Conservation (phyloP, 768 basidiomycete species). For the Termitomyces sp. region DNA sequence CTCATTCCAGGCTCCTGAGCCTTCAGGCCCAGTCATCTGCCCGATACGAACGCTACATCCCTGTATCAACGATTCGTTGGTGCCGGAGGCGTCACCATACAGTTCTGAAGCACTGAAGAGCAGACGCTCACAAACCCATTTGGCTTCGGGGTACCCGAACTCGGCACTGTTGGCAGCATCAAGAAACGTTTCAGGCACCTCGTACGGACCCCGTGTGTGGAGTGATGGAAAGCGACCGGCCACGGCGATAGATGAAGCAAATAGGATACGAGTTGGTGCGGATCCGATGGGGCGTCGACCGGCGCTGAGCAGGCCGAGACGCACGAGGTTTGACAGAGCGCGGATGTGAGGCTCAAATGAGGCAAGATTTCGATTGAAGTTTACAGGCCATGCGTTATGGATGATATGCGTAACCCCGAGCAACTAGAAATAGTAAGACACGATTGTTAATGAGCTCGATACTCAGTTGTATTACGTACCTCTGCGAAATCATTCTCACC, state of each 20-base stretch:
- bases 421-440: conserved; percentile 10
- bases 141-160: conserved; percentile 6
- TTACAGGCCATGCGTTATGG: conserved; percentile 38
- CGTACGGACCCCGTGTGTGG: conserved; percentile 19
- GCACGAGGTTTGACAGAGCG: conserved; percentile 26
- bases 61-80: conserved; percentile 13
- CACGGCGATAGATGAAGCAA: conserved; percentile 31
- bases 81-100: conserved; percentile 15
- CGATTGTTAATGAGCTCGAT: too few species aligned
- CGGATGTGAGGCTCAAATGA: conserved; percentile 38
- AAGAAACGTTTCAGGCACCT: conserved; percentile 26
- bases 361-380: conserved; percentile 33
- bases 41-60: conserved; percentile 26
- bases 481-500: conserved; percentile 17
- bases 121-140: too few species aligned
- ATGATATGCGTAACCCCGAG: conserved; percentile 23
- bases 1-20: conserved; percentile 31
- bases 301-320: conserved; percentile 18
- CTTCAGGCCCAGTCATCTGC: conserved; percentile 31
- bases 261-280: conserved; percentile 24
- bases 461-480: conserved; percentile 9
- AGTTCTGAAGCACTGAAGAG: conserved; percentile 9
- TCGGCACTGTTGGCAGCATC: conserved; percentile 19
- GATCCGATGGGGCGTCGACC: conserved; percentile 10
- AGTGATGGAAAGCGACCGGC: conserved; percentile 25